Conservation (phyloP, 768 basidiomycete genomes). For the Naganishia onofrii region DNA sequence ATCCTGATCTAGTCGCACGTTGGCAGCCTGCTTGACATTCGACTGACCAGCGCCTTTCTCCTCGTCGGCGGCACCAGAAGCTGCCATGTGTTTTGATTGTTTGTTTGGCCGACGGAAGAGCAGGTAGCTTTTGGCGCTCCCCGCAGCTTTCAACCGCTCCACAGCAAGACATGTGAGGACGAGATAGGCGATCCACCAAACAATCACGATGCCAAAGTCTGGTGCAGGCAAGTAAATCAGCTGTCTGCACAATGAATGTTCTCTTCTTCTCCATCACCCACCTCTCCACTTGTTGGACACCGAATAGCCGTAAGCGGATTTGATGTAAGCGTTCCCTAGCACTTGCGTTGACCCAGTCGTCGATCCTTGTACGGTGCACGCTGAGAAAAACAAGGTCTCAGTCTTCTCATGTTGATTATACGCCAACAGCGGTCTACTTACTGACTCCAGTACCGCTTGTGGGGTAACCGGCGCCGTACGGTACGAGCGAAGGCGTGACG, state of each 20-base stretch:
- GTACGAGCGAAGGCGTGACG: slow-evolving; percentile 12
- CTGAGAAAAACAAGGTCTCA: slow-evolving; percentile 1
- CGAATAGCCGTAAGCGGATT: slow-evolving; percentile 32
- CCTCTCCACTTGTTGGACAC: slow-evolving; percentile 38
- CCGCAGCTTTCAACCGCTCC: slow-evolving; percentile 28
- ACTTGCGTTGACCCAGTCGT: slow-evolving; percentile 39
- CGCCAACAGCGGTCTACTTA: slow-evolving; percentile 3
- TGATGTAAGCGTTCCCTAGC: slow-evolving; percentile 31
- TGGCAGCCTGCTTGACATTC: slow-evolving; percentile 5
- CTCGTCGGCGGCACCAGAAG: slow-evolving; percentile 3
- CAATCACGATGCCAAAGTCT: slow-evolving; percentile 42
- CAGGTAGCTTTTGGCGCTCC: slow-evolving; percentile 17
- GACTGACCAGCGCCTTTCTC: slow-evolving; percentile 2
- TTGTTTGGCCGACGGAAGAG: slow-evolving; percentile 18
- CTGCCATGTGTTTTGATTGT: neutral
- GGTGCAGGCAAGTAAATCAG: neutral
- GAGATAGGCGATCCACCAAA: slow-evolving; percentile 44
- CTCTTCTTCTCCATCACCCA: neutral
- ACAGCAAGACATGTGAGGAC: slow-evolving; percentile 31
- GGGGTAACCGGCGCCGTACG: slow-evolving; percentile 27
- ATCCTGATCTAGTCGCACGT: neutral
- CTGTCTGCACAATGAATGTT: slow-evolving; percentile 8
- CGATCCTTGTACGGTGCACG: slow-evolving; percentile 23
- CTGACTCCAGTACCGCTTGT: slow-evolving; percentile 9
- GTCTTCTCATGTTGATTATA: neutral